Evolutionary conservation across 805 yeast genomes (phyloP).

Genomic region (Candida schatavii): DNA sequence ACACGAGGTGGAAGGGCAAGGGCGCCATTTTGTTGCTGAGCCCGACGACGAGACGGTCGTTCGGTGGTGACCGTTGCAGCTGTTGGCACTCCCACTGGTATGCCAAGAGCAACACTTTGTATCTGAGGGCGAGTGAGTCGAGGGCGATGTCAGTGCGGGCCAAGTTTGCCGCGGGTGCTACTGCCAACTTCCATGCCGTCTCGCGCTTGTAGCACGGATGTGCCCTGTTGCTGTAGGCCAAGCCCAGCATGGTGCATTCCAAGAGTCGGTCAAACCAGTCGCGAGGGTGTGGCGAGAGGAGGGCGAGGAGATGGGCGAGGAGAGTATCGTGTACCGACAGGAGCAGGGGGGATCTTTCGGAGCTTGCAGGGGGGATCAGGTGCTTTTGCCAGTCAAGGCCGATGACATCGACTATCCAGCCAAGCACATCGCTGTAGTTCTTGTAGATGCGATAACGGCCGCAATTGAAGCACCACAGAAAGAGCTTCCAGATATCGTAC

Average conservation of each 20-base stretch:
- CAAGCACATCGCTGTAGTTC: constrained; percentile 3
- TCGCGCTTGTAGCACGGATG: constrained; percentile 11
- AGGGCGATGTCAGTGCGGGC: not conserved
- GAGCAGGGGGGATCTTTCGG: not conserved
- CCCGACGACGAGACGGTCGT: not conserved
- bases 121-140: constrained; percentile 25
- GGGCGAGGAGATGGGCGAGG: constrained; percentile 18
- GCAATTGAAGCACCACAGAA: constrained; percentile 37
- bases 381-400: not conserved
- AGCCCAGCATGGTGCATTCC: constrained; percentile 28
- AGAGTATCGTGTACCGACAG: not conserved
- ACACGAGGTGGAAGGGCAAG: not conserved
- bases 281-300: constrained; percentile 16
- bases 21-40: not conserved
- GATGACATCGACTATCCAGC: not conserved
- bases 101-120: constrained; percentile 15
- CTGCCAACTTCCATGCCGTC: not conserved
- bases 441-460: not conserved
- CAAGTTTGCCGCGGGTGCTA: not conserved
- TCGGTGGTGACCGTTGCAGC: not conserved
- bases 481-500: constrained; percentile 29
- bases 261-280: constrained; percentile 31
- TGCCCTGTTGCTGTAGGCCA: constrained; percentile 12
- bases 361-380: not conserved
- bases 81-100: constrained; percentile 16